Base-by-base conservation (phyloP, 495 filamentous ascomycete species). In the Bryoglossum gracile region DNA sequence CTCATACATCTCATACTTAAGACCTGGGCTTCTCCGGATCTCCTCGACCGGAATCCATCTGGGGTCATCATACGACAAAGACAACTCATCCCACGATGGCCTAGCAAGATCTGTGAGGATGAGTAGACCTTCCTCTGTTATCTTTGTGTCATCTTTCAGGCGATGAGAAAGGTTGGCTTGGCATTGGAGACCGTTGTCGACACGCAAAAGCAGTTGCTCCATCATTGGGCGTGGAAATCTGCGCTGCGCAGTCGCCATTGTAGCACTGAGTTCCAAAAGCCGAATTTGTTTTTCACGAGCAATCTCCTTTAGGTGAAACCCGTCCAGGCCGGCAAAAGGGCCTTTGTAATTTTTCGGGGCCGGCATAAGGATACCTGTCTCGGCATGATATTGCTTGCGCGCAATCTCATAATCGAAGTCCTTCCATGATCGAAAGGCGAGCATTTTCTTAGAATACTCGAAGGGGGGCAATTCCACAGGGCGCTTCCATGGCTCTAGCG, bases 301-400 rank as follows among this genome's bases (percentile, higher is more conserved):
- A 28, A n/a, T 19, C 4, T 40, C 33, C 6, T 50, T 33, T 3
- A 51, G 14, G 6, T 53, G 43, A 8, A 43, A 23, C 11, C 9
- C 38, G 16, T 16, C 35, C n/a, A 41, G 33, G 4, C 51, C 8
- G 3, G 46, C 21, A 26, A 44, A 51, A 3, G 57, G 57, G 0
- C 57, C 57, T 22, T 48, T 47, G 34, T 39, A 60, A 43, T 56
- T 60, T 1, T 4, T 9, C n/a, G 57, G 57, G 5, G 50, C 26
- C 8, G n/a, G 17, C 9, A 56, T 24, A 4, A 28, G 3, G 8
- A 23, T 32, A 11, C 43, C 16, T 4, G 25, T 16, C 3, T 40
- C 13, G 1, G 38, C 3, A 23, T 14, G 8, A 28, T 34, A 21
- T 34, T 28, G 22, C 2, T 19, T 21, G 10, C 57, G 48, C 14